Conservation (phyloP, 2,329 filamentous ascomycete genomes). For the Exophiala aquamarina region DNA sequence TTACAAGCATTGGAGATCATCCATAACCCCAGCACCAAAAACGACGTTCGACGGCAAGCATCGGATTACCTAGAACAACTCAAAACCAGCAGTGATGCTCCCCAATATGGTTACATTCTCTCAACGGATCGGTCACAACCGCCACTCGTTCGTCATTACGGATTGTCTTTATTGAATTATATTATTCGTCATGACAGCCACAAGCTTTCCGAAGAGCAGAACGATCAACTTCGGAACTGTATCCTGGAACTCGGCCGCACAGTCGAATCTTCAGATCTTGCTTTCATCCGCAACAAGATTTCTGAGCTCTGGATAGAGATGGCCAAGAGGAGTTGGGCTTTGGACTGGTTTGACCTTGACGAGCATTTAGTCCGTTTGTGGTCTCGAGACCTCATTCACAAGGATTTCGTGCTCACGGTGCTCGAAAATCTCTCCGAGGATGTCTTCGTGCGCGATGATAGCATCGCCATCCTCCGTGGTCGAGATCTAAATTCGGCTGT, state of each 20-base stretch:
- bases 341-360: slow-evolving; percentile 95
- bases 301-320: slow-evolving; percentile 93
- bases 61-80: slow-evolving; percentile 82
- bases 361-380: slow-evolving; percentile 76
- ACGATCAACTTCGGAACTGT: slow-evolving; percentile 68
- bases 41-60: slow-evolving; percentile 78
- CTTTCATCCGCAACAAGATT: slow-evolving; percentile 88
- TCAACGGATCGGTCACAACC: slow-evolving; percentile 74
- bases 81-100: slow-evolving; percentile 76
- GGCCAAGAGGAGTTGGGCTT: slow-evolving; percentile 89
- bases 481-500: slow-evolving; percentile 82
- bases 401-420: slow-evolving; percentile 83
- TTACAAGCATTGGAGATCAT: slow-evolving; percentile 84
- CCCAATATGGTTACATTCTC: slow-evolving; percentile 79
- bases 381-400: slow-evolving; percentile 64
- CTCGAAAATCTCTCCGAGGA: slow-evolving; percentile 93
- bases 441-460: slow-evolving; percentile 87
- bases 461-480: slow-evolving; percentile 78
- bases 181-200: slow-evolving; percentile 83
- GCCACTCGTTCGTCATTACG: slow-evolving; percentile 86
- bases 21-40: slow-evolving; percentile 77
- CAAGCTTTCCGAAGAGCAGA: slow-evolving; percentile 68
- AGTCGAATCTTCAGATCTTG: slow-evolving; percentile 69
- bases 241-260: slow-evolving; percentile 75
- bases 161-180: slow-evolving; percentile 86